phyloP scores from a whole-genome alignment of 768 basidiomycete genomes.

The Boletus patriciae region DNA sequence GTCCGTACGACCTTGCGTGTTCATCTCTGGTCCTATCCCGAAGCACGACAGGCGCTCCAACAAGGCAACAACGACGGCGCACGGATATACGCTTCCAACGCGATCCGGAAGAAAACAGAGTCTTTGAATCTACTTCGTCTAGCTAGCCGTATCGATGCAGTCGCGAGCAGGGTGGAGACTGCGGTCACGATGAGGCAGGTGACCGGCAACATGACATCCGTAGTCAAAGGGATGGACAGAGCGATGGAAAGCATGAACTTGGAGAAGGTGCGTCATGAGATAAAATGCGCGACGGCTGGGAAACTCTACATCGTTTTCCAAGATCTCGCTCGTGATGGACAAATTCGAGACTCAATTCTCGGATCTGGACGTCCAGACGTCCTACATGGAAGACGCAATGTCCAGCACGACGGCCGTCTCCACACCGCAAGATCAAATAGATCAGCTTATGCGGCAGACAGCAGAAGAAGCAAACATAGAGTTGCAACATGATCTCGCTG shows the following conservation, averaged over 20 bases:
- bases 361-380: conserved; percentile 96
- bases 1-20: conserved; percentile 38
- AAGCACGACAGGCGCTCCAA: conserved; percentile 71
- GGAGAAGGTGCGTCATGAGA: conserved; percentile 66
- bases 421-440: conserved; percentile 97
- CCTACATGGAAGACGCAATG: conserved; percentile 98
- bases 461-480: conserved; percentile 98
- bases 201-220: conserved; percentile 94
- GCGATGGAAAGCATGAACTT: conserved; percentile 99
- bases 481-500: conserved; percentile 83
- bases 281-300: not conserved
- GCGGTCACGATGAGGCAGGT: conserved; percentile 98
- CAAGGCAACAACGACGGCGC: conserved; percentile 98
- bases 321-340: conserved; percentile 99
- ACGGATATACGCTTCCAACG: conserved; percentile 96
- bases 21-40: not conserved
- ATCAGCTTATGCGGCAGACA: conserved; percentile 85
- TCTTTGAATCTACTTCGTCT: conserved; percentile 87
- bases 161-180: conserved; percentile 95
- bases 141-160: conserved; percentile 92
- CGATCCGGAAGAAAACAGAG: conserved; percentile 98
- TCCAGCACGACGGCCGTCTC: conserved; percentile 87
- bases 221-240: conserved; percentile 97
- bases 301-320: conserved; percentile 1
- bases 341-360: conserved; percentile 97